Evolutionary conservation across 2,329 filamentous ascomycete species (phyloP), one percentile per base, ranked within the genome.

Genomic region (Penicillium sclerotiorum): DNA sequence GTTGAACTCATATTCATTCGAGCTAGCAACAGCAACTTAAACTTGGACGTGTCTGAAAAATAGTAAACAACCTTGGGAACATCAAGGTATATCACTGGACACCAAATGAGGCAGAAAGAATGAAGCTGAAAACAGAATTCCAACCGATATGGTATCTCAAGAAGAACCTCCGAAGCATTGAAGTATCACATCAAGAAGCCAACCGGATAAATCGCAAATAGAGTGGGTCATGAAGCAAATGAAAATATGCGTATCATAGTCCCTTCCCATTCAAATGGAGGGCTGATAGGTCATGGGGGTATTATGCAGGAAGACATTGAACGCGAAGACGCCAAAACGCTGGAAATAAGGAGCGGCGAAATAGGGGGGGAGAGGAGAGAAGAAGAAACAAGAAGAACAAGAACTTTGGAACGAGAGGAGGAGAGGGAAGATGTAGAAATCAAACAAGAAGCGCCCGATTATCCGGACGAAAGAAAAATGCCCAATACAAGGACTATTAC

Each of bases 281-380:
- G 50, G 35, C 17, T n/a, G 28, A 49, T 35, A 39, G 32, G 45
- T 41, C 33, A 52, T 28, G 30, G 55, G 61, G 64, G 64, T 66
- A 67, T 65, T 66, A 49, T 63, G 62, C 64, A 53, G 42, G 36
- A 40, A 45, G 27, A 52, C 37, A 40, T 45, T 20, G 21, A 46
- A 55, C 55, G 57, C 58, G 48, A 50, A 18, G 56, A 60, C 50
- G 56, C 59, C 50, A 50, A 18, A 58, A 60, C 50, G 56, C 59
- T 55, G 35, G n/a, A 53, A 40, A 38, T 21, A 42, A 35, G 27
- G 42, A 22, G 5, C 32, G 27, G 40, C 7, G 22, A 45, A 21
- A 44, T 15, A 39, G 18, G 18, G 17, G 40, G 4, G 13, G 12
- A 9, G 42, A 39, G 37, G 12, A 25, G n/a, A 4, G 5, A 37